These are phyloP conservation scores for Trypanosomatidae sp. DNA, from an alignment of 208 protist genomes.

Conservation along the genomic window DNA sequence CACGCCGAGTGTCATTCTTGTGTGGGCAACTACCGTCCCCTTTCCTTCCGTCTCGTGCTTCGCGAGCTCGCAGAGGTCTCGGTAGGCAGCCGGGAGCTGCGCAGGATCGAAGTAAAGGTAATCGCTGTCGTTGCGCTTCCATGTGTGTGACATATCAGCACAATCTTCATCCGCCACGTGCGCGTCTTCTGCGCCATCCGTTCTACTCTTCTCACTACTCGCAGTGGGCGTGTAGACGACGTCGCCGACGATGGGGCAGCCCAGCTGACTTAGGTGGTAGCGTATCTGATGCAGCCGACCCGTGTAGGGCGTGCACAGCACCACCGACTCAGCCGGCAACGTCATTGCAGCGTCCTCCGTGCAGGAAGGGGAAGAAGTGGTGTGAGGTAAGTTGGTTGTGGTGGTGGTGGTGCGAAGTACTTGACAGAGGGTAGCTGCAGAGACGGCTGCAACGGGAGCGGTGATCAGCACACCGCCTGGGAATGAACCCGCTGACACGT, in stretches of 20 bases:
- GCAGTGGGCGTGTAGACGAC: constrained; percentile 7
- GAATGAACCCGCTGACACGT: not conserved
- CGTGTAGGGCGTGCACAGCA: constrained; percentile 90
- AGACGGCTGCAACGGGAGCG: not conserved
- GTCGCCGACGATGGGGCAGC: constrained; percentile 88
- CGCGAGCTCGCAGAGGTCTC: no score
- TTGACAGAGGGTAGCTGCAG: constrained; percentile 25
- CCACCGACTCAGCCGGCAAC: constrained; percentile 26
- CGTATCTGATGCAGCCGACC: constrained; percentile 93
- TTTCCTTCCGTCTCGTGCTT: no score
- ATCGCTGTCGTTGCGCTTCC: no score
- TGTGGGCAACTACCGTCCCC: no score
- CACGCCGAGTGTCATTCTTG: no score
- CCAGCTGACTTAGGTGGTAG: constrained; percentile 69
- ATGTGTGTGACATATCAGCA: no score
- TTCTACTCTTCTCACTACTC: no score
- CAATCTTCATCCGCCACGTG: no score
- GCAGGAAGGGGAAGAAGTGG: not conserved
- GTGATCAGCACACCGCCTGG: constrained; percentile 14
- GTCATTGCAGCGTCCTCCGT: not conserved
- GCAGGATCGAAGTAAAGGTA: constrained; percentile 21
- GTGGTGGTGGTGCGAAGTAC: not conserved
- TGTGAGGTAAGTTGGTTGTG: not conserved
- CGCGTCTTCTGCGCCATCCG: not conserved
- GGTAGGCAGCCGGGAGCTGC: constrained; percentile 23